Base-by-base conservation (phyloP, 2,329 filamentous ascomycete genomes). In the Pseudogymnoascus sp. region DNA sequence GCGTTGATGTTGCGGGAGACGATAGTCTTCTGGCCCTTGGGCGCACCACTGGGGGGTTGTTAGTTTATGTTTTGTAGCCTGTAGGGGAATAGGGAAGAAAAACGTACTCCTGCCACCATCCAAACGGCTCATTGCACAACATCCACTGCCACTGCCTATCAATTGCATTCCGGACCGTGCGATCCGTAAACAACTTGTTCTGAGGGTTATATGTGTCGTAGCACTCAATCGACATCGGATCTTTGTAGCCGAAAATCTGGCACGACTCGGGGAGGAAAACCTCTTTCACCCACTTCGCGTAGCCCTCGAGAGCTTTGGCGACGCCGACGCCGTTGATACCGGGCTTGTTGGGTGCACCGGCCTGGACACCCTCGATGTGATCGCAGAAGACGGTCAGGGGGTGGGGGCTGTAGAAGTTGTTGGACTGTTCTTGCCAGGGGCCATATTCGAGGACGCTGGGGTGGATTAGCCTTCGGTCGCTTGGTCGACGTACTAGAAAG, bases 101-200 rank as follows among this genome's bases (percentile, higher is more conserved):
- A 50, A 70, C 77, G 68, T 71, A 79, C 75, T 79, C 78, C 70
- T 84, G 81, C 78, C 80, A 86, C 72, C 79, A 83, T 63, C 75
- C 80, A 64, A 83, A 80, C n/a, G 84, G 83, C 70, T 87, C 82
- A 69, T 87, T 86, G 76, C 85, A 87, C 1, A 79, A 76, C 72
- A 86, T 78, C 84, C 84, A 87, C 6, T 76, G 71, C 83, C 83
- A 87, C 65, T 84, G 81, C 0, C 82, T 74, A 66, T 82, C 76
- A 29, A 75, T 68, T 0, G 68, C 62, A 69, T 86, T 86, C 59
- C 66, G 67, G 4, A 81, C 73, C 1, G 73, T 74, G 16, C 70
- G 72, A 70, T 87, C 81, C 3, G 78, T 81, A 72, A 76, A 86
- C 2, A 81, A 66, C 0, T 79, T 75, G 65, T 75, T 82, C 19